Evolutionary conservation across 306 rosid genomes (phyloP).

Genomic region (Sicyos edulis): DNA sequence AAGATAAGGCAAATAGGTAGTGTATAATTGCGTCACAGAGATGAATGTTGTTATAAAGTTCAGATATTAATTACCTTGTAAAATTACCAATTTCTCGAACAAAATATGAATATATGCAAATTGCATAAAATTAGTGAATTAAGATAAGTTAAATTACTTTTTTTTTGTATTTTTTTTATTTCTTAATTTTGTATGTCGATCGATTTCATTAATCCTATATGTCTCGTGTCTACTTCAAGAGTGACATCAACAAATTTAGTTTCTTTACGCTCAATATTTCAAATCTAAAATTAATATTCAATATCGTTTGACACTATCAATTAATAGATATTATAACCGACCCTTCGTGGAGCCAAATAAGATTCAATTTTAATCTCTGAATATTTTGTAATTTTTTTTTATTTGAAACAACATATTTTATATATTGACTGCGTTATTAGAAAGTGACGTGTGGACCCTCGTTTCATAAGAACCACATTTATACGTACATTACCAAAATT

Average conservation of each 20-base stretch:
- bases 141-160: no score
- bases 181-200: neutral
- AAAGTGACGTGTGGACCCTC: neutral
- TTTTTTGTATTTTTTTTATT: neutral
- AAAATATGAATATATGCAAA: no score
- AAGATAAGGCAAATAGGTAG: no score
- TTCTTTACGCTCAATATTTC: neutral
- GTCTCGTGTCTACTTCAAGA: neutral
- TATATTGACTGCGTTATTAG: neutral
- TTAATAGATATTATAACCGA: neutral
- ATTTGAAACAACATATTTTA: no score
- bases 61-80: no score
- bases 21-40: no score
- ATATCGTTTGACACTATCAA: neutral
- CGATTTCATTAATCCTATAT: neutral
- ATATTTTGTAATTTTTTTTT: neutral
- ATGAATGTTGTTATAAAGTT: no score
- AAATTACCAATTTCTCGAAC: no score
- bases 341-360: neutral
- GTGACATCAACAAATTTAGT: neutral
- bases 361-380: neutral
- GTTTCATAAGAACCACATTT: neutral
- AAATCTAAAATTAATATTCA: neutral
- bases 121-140: no score
- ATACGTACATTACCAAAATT: neutral